phyloP scores from a whole-genome alignment of 2,329 filamentous ascomycete species.

The Epichloe elymi region DNA sequence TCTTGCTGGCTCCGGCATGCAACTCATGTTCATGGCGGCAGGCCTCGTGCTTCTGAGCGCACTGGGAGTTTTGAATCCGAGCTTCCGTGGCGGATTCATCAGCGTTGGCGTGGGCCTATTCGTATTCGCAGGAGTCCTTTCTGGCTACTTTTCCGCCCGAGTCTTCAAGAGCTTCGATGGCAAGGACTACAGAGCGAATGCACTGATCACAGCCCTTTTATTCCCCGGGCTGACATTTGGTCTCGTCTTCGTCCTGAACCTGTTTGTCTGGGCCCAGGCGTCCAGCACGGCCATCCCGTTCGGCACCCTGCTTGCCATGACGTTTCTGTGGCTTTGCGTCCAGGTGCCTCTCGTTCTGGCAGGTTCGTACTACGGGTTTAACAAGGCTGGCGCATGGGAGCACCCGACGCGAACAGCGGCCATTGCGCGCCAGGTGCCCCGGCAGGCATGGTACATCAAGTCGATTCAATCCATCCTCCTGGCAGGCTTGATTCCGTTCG shows the following conservation, averaged over 20 bases:
- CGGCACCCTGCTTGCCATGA: conserved; percentile 58
- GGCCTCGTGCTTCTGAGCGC: conserved; percentile 62
- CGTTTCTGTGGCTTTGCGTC: conserved; percentile 71
- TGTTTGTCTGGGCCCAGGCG: conserved; percentile 83
- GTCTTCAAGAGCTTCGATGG: conserved; percentile 78
- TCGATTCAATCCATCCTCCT: conserved; percentile 51
- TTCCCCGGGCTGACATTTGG: conserved; percentile 69
- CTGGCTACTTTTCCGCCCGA: conserved; percentile 74
- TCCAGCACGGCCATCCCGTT: conserved; percentile 82
- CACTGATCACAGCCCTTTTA: conserved; percentile 60
- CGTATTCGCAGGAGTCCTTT: conserved; percentile 70
- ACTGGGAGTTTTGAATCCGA: conserved; percentile 68
- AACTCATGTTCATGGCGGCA: conserved; percentile 69
- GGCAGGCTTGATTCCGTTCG: conserved; percentile 69
- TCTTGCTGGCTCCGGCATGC: conserved; percentile 72
- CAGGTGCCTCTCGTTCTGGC: conserved; percentile 75
- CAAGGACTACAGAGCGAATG: conserved; percentile 61
- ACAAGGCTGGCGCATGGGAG: conserved; percentile 54
- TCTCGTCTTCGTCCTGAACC: conserved; percentile 65
- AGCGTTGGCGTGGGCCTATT: conserved; percentile 75
- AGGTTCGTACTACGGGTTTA: conserved; percentile 66
- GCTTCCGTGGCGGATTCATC: conserved; percentile 80
- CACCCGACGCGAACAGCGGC: conserved; percentile 68
- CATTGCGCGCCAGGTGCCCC: conserved; percentile 61
- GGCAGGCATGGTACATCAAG: conserved; percentile 62